phyloP scores from a whole-genome alignment of 192 early-diverging fungal genomes.

The Entomortierella chlamydospora region DNA sequence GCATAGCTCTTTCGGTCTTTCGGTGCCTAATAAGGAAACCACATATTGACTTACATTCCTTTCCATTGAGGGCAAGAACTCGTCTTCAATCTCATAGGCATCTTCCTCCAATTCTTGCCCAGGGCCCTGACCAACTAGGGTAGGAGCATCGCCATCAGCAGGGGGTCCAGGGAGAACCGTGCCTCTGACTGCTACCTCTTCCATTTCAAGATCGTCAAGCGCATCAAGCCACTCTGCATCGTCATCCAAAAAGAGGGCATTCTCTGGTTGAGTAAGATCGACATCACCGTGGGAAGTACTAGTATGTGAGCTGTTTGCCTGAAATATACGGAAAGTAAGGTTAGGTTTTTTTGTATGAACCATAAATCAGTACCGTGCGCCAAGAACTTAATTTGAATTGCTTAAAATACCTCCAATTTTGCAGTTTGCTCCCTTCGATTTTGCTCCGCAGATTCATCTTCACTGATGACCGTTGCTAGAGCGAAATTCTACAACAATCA shows the following conservation, averaged over 20 bases:
- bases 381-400: background rate
- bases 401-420: background rate
- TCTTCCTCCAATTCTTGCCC: background rate
- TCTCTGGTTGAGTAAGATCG: constrained; percentile 37
- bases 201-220: constrained; percentile 41
- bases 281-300: background rate
- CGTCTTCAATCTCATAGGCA: constrained; percentile 32
- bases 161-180: background rate
- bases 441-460: background rate
- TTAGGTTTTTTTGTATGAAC: too few species aligned
- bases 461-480: constrained; percentile 23
- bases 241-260: constrained; percentile 34
- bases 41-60: constrained; percentile 10
- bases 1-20: background rate
- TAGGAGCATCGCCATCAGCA: background rate
- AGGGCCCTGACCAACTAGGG: background rate
- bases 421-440: background rate
- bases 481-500: constrained; percentile 16
- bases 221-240: constrained; percentile 31
- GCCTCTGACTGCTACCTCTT: constrained; percentile 8
- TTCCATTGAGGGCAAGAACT: background rate
- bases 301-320: background rate
- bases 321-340: too few species aligned
- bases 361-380: too few species aligned
- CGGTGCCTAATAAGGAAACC: too few species aligned